These are phyloP conservation scores for Dillenia turbinata DNA, from an alignment of 164 flowering plant genomes.

Conservation along the genomic window DNA sequence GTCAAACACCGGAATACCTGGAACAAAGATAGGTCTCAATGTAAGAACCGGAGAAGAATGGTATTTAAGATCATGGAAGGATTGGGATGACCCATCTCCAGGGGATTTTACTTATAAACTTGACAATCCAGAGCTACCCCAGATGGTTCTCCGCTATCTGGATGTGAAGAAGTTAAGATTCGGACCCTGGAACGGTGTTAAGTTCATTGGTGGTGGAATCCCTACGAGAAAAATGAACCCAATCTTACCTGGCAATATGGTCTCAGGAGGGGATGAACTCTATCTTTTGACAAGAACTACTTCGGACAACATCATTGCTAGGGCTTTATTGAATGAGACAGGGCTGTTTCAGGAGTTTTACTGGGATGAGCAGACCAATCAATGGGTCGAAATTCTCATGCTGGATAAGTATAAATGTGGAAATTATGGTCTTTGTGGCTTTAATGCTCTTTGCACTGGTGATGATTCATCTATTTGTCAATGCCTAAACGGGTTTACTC, in stretches of 20 bases:
- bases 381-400: not conserved
- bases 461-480: too few species aligned
- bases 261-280: not conserved
- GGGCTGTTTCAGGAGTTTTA: not conserved
- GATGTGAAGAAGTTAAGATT: not conserved
- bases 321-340: not conserved
- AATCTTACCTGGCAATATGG: not conserved
- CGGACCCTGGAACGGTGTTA: not conserved
- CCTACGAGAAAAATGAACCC: not conserved
- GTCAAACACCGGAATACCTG: not conserved
- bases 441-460: too few species aligned
- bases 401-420: too few species aligned
- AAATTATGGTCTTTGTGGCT: too few species aligned
- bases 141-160: not conserved
- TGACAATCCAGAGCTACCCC: not conserved
- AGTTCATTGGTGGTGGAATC: not conserved
- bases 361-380: not conserved
- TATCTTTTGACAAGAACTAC: not conserved
- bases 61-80: not conserved
- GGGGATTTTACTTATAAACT: not conserved
- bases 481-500: too few species aligned
- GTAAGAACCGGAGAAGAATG: not conserved
- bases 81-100: not conserved
- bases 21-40: not conserved
- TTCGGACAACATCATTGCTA: not conserved